Evolutionary conservation across 176 grass and related monocot species (phyloP).

Genomic region (Carex pumila): DNA sequence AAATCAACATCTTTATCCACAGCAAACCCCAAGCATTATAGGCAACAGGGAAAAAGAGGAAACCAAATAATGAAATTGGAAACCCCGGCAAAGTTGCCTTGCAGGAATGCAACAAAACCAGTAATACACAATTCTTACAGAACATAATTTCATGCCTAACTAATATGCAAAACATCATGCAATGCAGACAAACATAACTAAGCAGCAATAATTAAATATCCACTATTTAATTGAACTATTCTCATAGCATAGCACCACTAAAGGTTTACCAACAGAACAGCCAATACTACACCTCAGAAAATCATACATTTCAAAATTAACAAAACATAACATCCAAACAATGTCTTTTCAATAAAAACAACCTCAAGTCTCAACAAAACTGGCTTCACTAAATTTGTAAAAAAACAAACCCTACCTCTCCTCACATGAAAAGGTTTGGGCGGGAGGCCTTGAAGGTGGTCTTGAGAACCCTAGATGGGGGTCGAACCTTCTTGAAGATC

Average conservation of each 20-base stretch:
- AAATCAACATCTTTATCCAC: not conserved
- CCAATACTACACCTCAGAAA: not conserved
- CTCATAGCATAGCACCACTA: not conserved
- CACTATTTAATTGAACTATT: not conserved
- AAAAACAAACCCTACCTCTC: not conserved
- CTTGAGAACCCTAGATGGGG: slow-evolving; percentile 71
- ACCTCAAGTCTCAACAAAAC: not conserved
- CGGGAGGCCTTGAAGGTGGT: slow-evolving; percentile 89
- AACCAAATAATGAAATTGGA: slow-evolving; percentile 3
- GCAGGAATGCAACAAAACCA: not conserved
- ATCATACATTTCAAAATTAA: not conserved
- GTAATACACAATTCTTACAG: too few species aligned
- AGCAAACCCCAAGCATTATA: not conserved
- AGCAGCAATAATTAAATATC: not conserved
- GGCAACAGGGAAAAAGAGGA: slow-evolving; percentile 17
- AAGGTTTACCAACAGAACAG: not conserved
- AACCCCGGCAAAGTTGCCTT: slow-evolving; percentile 3
- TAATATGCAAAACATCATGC: not conserved
- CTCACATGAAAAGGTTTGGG: slow-evolving; percentile 84
- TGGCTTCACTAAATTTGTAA: not conserved
- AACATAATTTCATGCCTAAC: not conserved
- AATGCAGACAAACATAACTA: not conserved
- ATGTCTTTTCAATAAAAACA: not conserved
- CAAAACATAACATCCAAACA: slow-evolving; percentile 5
- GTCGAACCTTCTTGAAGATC: slow-evolving; percentile 72